Evolutionary conservation across 2,329 filamentous ascomycete species (phyloP).

Genomic region (Colletotrichum karsti): DNA sequence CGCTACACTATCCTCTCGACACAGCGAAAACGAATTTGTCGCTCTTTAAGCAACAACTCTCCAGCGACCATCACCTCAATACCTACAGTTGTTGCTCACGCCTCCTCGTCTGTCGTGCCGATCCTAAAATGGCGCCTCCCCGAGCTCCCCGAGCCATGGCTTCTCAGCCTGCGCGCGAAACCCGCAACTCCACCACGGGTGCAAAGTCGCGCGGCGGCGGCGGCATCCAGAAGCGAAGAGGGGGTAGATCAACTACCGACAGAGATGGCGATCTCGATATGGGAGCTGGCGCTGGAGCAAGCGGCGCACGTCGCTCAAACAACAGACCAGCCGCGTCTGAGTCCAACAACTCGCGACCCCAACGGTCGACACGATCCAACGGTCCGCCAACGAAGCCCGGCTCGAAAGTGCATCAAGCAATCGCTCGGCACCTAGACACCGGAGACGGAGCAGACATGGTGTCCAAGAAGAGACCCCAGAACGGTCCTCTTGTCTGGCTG

Average conservation of each 20-base stretch:
- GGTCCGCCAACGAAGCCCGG: constrained; percentile 22
- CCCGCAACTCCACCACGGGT: constrained; percentile 38
- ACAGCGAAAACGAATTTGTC: not conserved
- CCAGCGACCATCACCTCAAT: not conserved
- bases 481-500: constrained; percentile 39
- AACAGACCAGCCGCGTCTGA: constrained; percentile 39
- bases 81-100: not conserved
- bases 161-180: constrained; percentile 38
- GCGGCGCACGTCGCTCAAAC: constrained; percentile 39
- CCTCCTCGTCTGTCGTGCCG: not conserved
- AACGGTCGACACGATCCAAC: constrained; percentile 38
- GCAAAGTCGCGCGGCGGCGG: constrained; percentile 45
- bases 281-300: constrained; percentile 44
- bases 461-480: constrained; percentile 28
- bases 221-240: constrained; percentile 61
- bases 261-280: constrained; percentile 69
- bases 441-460: constrained; percentile 27
- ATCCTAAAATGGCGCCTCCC: constrained; percentile 29
- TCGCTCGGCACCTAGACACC: constrained; percentile 26
- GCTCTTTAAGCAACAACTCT: not conserved
- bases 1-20: not conserved
- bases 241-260: constrained; percentile 50
- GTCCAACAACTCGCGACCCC: constrained; percentile 38
- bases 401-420: constrained; percentile 31
- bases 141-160: constrained; percentile 27